Evolutionary conservation across 371 early-diverging fungal species (phyloP).

Genomic region (Lichtheimia ramosa): DNA sequence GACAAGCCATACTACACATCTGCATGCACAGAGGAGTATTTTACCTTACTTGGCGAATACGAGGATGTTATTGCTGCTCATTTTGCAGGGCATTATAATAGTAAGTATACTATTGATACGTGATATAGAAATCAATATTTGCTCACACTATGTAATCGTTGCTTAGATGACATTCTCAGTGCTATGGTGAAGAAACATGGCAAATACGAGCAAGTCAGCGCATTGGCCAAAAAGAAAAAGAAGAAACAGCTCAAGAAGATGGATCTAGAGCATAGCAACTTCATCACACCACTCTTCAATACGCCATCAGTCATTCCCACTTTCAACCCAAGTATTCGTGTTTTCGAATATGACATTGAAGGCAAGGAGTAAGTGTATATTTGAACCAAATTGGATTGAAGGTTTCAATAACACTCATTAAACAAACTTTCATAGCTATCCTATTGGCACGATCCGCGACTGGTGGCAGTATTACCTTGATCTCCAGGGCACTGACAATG

Average conservation of each 20-base stretch:
- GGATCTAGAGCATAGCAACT: slow-evolving; percentile 2
- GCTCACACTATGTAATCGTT: not conserved
- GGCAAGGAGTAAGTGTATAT: slow-evolving; percentile 9
- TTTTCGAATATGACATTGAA: slow-evolving; percentile 43
- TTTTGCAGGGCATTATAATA: slow-evolving; percentile 52
- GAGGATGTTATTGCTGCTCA: slow-evolving; percentile 37
- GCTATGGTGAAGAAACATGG: slow-evolving; percentile 13
- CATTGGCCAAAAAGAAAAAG: slow-evolving; percentile 6
- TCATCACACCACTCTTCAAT: slow-evolving; percentile 32
- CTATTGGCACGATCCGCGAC: slow-evolving; percentile 33
- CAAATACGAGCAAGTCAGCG: slow-evolving; percentile 1
- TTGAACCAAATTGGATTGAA: not conserved
- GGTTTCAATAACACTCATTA: not conserved
- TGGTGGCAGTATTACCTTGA: slow-evolving; percentile 51
- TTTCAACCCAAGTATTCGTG: slow-evolving; percentile 51
- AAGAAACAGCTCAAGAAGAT: not conserved
- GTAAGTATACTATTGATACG: slow-evolving; percentile 7
- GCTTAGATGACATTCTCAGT: slow-evolving; percentile 25
- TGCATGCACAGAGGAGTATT: slow-evolving; percentile 34
- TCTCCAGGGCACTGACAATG: slow-evolving; percentile 29
- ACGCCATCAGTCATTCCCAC: slow-evolving; percentile 51
- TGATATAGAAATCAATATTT: not conserved
- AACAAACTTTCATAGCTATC: slow-evolving; percentile 15
- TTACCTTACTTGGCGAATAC: slow-evolving; percentile 40
- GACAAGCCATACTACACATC: slow-evolving; percentile 20